Evolutionary conservation across 495 filamentous ascomycete genomes (phyloP), one percentile per base, ranked within the genome.

Genomic region (Talaromyces adpressus): DNA sequence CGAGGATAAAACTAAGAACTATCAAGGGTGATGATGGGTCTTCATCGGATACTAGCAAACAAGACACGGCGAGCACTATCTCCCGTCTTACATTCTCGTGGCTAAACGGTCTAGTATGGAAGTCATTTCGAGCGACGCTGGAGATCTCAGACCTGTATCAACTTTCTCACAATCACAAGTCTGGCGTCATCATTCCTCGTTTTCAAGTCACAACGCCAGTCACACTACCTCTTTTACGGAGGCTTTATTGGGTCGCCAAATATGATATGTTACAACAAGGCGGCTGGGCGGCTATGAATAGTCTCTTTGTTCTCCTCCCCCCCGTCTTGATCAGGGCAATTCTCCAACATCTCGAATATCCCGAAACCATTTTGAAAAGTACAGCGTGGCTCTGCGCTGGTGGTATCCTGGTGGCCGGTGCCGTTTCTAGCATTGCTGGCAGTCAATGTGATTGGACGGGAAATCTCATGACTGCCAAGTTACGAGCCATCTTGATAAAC

Each of bases 61-160:
- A 58, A 29, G 56, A 32, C 2, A 58, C 56, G 2, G 56, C 56
- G 3, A 58, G 56, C 27, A 14, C 14, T 30, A 8, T 58, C 11
- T 58, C 56, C 8, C n/a, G 56, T 34, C 22, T 58, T 9, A 29
- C 56, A 14, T 58, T 58, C 14, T 58, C 56, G 14, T 58, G 56
- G 56, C n/a, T 58, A 7, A 58, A 58, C 16, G 11, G 14, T 7
- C n/a, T 58, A 9, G 27, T 58, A 32, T 58, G 56, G 56, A 58
- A 32, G 27, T 14, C 56, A 32, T 58, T 29, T 18, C 27, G 56
- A 22, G n/a, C 56, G 2, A 58, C 56, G n/a, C 16, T 58, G 4
- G 23, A 58, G 56, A 7, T 58, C 27, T 11, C 8, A 12, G 54
- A 58, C 30, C 27, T 58, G 54, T 58, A 58, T 23, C 54, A 20